Evolutionary conservation across 164 flowering plant species (phyloP).

Genomic region (Warburgia ugandensis): DNA sequence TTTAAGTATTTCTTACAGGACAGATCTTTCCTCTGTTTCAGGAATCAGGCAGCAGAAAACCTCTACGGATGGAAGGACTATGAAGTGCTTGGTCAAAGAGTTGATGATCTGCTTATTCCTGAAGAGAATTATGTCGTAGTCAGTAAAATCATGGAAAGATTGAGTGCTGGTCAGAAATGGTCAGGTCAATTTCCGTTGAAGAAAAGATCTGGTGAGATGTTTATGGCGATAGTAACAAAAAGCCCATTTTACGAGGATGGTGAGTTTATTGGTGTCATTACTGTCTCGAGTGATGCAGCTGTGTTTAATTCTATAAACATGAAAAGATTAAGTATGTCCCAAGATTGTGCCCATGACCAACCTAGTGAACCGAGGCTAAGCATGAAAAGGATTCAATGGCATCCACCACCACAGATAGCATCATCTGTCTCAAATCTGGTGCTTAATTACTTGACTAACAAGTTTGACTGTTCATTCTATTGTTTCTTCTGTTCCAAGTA

Average conservation of each 20-base stretch:
- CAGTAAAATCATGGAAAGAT: conserved; percentile 29
- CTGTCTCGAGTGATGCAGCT: conserved; percentile 80
- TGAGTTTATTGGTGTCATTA: conserved; percentile 60
- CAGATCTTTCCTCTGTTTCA: conserved; percentile 20
- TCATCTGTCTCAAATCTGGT: conserved; percentile 80
- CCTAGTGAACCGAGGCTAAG: conserved; percentile 23
- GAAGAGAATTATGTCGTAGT: conserved; percentile 28
- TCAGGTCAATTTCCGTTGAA: conserved; percentile 79
- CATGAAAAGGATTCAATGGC: conserved; percentile 57
- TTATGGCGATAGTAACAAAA: conserved; percentile 71
- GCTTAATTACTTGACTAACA: conserved; percentile 23
- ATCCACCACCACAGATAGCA: conserved; percentile 41
- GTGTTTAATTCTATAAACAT: conserved; percentile 31
- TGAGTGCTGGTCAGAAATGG: conserved; percentile 52
- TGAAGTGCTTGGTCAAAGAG: conserved; percentile 55
- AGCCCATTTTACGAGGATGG: conserved; percentile 67
- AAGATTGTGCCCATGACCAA: conserved; percentile 23
- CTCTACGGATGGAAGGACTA: conserved; percentile 69
- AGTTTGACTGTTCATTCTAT: conserved; percentile 1
- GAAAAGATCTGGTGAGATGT: conserved; percentile 66
- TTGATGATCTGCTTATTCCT: conserved; percentile 34
- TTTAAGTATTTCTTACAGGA: background rate
- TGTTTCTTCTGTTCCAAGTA: conserved; percentile 2
- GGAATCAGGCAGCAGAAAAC: conserved; percentile 73
- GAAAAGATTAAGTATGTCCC: conserved; percentile 22